Base-by-base conservation (phyloP, 768 basidiomycete genomes). In the Naganishia antarctica region DNA sequence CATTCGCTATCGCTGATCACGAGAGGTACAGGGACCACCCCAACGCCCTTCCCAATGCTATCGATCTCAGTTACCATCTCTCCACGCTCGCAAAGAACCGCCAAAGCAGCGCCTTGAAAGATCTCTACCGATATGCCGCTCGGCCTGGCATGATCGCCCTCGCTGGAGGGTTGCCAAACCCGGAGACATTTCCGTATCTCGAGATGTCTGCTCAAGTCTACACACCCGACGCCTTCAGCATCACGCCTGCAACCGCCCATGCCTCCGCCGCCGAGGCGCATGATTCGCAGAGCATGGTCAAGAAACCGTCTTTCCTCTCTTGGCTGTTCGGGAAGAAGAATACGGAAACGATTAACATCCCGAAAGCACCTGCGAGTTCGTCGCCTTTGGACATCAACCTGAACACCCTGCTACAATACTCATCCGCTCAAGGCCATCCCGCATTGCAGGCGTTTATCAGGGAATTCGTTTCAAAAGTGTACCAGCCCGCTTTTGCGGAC, bases 11-110 rank as follows among this genome's bases (percentile, higher is more conserved):
- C 47, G 31, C 60, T 43, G 60, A 66, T 43, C 50, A 65, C 9
- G 31, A 65, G 12, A 34, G 60, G 11, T 31, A 61, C 28, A 23
- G 44, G 28, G 34, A 60, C 21, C 37, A 44, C 43, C 12, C 51
- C 7, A 1, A 23, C 12, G 9, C 64, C 8, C 63, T 74, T 37
- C 76, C 76, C 26, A 71, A 71, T 26, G 71, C 86, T 0, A 78
- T 87, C 63, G 87, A 90, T 77, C 79, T 89, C 47, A 85, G 84
- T 23, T 86, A 88, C 71, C 89, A 90, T 73, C 77, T 90, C 29
- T 87, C 85, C n/a, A 71, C 76, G 3, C 40, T 85, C 21, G 75
- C 86, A 3, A 80, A 79, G 61, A 79, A 81, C 29, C 80, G 87
- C 46, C 53, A 70, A 29, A 65, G 77, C 2, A 86, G 84, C 43